Evolutionary conservation across 2,329 filamentous ascomycete species (phyloP), one percentile per base, ranked within the genome.

Genomic region (Acephala macrosclerotiorum): DNA sequence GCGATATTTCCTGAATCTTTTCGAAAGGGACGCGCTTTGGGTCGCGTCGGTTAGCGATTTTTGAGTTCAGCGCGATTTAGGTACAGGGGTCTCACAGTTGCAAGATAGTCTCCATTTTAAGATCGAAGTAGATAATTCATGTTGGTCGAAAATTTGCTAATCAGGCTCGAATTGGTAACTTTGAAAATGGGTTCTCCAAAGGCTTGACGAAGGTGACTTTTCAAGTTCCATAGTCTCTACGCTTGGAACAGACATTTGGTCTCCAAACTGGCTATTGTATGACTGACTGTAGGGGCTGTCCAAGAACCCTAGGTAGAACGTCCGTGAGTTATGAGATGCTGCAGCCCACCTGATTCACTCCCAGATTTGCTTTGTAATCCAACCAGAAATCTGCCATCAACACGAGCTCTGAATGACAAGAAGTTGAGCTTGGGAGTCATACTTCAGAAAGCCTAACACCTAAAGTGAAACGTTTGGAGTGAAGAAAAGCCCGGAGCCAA

Each of bases 401-500:
- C 18, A 33, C 26, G 49, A 53, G 49, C 45, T 53, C 3, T 53
- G 22, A 53, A 49, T 49, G n/a, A 26, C 36, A 1, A 35, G 45
- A 49, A 29, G 25, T 20, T 25, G 20, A n/a, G 16, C 38, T 20
- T 20, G 64, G 62, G 68, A 70, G 68, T 70, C 68, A 70, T 63
- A 33, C 22, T 33, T 2, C 4, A 67, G 63, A 67, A 66, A 66
- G 67, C 65, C 68, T 61, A 42, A 61, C 63, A 66, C 61, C 3
- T 53, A 11, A 29, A 3, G 49, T 53, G 49, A 53, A 53, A 53
- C 49, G 18, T 5, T 18, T 16, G 14, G 38, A 63, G 40, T 38
- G 57, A 57, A 56, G 8, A 26, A 22, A 14, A 57, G 38, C 9
- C 58, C 20, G 8, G 40, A 42, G 12, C 58, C 55, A 57, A 57